Percentiles rank a stretch among this genome's conserved stretches.
These are phyloP conservation scores for Periconia digitata DNA, from an alignment of 2,329 filamentous ascomycete genomes.

Conservation along the genomic window DNA sequence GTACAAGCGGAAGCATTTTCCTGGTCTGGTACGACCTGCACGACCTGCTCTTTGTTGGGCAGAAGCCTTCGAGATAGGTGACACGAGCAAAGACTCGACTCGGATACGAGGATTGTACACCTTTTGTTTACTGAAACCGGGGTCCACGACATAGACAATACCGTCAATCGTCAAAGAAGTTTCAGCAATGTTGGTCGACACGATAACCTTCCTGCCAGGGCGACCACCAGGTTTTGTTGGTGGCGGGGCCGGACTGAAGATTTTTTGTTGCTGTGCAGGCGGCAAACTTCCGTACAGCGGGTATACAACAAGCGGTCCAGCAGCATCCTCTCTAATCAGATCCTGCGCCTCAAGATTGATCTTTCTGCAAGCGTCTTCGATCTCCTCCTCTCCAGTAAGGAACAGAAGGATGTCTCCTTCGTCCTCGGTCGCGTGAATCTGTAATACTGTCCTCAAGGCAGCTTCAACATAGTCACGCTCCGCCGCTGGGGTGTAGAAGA, in stretches of 20 bases:
- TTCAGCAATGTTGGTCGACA: constrained; percentile 97
- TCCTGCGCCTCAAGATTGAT: constrained; percentile 90
- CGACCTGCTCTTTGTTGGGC: constrained; percentile 97
- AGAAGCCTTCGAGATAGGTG: constrained; percentile 95
- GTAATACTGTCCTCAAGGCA: constrained; percentile 88
- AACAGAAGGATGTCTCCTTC: constrained; percentile 95
- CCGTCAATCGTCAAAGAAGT: constrained; percentile 97
- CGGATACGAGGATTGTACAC: constrained; percentile 97
- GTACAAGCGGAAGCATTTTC: constrained; percentile 97
- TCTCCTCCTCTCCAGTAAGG: constrained; percentile 96
- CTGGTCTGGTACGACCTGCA: constrained; percentile 96
- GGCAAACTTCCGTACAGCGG: constrained; percentile 93
- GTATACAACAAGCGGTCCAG: constrained; percentile 86
- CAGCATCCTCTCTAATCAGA: constrained; percentile 85
- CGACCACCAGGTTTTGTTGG: constrained; percentile 73
- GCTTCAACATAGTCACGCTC: constrained; percentile 97
- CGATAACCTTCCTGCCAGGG: constrained; percentile 89
- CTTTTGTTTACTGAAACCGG: constrained; percentile 98
- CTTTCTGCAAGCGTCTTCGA: constrained; percentile 93
- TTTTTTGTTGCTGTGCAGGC: constrained; percentile 88
- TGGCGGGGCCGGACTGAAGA: constrained; percentile 85
- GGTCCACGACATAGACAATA: constrained; percentile 99
- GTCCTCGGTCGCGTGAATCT: constrained; percentile 90
- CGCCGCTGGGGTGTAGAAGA: constrained; percentile 96
- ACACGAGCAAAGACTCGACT: constrained; percentile 95